Base-by-base conservation (phyloP, 1,284 basidiomycete species). In the Fistulinella cinereoalba region DNA sequence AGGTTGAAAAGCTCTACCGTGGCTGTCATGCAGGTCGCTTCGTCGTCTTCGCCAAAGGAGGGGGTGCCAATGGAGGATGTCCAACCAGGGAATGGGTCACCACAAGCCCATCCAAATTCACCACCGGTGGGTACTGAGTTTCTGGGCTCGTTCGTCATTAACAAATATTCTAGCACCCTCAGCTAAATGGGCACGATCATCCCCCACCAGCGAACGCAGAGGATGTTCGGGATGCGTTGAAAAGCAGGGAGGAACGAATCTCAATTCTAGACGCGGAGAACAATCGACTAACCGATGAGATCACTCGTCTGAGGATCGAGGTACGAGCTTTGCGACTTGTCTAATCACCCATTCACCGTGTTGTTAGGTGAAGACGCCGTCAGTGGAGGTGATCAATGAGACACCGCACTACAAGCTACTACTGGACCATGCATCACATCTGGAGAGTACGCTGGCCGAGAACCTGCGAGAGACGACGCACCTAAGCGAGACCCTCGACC, bases 1-100 rank as follows among this genome's bases (percentile, higher is more conserved):
- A 77, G 88, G 32, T 62, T 84, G 42, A 77, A 76, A 57, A 92
- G 88, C 63, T 75, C 73, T 48, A 77, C 81, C 2, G 76, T 86
- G 6, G 66, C 68, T 38, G 68, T 72, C 10, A 63, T 75, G 45
- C 72, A 76, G 50, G 54, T 50, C 19, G 67, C 64, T 51, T 44
- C 58, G 33, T 64, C 68, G 44, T 46, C 57, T 25, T 65, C 68
- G 19, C 57, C 58, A 18, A 64, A 66, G 50, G 70, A 71, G 47
- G 75, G 72, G 41, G 60, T 61, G 51, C 67, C 69, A 52, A 77
- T 76, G 68, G 81, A 81, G 58, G 66, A 71, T 56, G 34, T 51
- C 13, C 58, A 49, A 16, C 50, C 21, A 8, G 53, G 19, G 13
- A 37, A 33, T 43, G 54, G 51, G 11, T 58, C 56, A 13, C 54